A percentile compares a stretch with the other conserved stretches of the same genome.
Evolutionary conservation across 805 yeast species (phyloP).

Genomic region (Yamadazyma insecticola): DNA sequence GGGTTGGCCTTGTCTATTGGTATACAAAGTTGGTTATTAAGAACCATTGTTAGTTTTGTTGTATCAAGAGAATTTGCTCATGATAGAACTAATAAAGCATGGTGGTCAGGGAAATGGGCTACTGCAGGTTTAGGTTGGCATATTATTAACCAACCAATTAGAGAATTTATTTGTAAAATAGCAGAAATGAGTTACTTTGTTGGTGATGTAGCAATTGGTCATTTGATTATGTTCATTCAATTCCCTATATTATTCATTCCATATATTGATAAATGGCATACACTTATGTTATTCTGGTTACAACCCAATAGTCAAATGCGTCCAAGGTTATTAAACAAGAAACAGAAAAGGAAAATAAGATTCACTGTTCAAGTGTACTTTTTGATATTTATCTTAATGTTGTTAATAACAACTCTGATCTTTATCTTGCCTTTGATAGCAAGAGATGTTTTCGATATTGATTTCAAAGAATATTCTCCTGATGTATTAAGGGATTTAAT

Average conservation of each 20-base stretch:
- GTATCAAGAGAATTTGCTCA: slow-evolving; percentile 61
- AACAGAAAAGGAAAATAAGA: slow-evolving; percentile 37
- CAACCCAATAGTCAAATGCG: slow-evolving; percentile 50
- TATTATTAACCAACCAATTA: slow-evolving; percentile 54
- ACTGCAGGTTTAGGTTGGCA: slow-evolving; percentile 59
- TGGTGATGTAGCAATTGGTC: slow-evolving; percentile 58
- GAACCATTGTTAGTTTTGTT: slow-evolving; percentile 42
- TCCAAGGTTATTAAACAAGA: slow-evolving; percentile 41
- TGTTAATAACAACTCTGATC: slow-evolving; percentile 23
- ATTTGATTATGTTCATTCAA: slow-evolving; percentile 52
- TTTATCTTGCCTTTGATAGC: slow-evolving; percentile 38
- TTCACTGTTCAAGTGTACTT: slow-evolving; percentile 27
- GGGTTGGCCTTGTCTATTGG: slow-evolving; percentile 56
- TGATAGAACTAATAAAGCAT: slow-evolving; percentile 56
- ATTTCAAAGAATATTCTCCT: slow-evolving; percentile 40
- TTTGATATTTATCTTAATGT: slow-evolving; percentile 27
- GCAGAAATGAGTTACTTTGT: slow-evolving; percentile 67
- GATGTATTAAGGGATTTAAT: slow-evolving; percentile 22
- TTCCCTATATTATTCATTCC: slow-evolving; percentile 62
- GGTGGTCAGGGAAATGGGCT: slow-evolving; percentile 68
- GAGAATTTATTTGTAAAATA: slow-evolving; percentile 61
- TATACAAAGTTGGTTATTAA: slow-evolving; percentile 56
- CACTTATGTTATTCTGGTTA: slow-evolving; percentile 64
- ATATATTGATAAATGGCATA: slow-evolving; percentile 61
- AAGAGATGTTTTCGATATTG: slow-evolving; percentile 29